Percentiles rank a stretch among this genome's conserved stretches.
These are phyloP conservation scores for Chernovozyma aurita DNA, from an alignment of 1,139 yeast genomes.

Conservation along the genomic window DNA sequence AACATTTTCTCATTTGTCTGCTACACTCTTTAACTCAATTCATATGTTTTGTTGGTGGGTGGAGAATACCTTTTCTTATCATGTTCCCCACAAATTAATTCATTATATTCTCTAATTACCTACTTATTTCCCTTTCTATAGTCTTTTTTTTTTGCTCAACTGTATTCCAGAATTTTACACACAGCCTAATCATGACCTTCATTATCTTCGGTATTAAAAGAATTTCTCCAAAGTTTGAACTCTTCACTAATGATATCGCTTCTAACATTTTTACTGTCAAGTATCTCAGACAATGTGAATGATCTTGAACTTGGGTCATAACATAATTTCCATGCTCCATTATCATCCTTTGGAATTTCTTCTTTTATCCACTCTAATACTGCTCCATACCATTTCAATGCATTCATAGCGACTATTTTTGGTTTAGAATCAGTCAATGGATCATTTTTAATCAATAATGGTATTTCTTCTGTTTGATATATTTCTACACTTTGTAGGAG, in stretches of 20 bases:
- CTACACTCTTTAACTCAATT: too few species aligned
- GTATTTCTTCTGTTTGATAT: slow-evolving; percentile 74
- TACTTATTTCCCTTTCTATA: too few species aligned
- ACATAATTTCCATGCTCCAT: slow-evolving; percentile 25
- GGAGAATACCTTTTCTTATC: too few species aligned
- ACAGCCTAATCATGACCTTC: too few species aligned
- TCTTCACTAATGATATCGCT: slow-evolving; percentile 46
- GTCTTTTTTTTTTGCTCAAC: too few species aligned
- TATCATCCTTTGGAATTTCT: slow-evolving; percentile 41
- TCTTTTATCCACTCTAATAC: slow-evolving; percentile 70
- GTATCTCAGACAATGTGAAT: slow-evolving; percentile 26
- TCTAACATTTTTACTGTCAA: slow-evolving; percentile 23
- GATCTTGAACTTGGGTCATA: slow-evolving; percentile 32
- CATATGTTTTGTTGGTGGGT: neutral
- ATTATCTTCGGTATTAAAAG: too few species aligned
- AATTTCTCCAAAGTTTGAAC: slow-evolving; percentile 59
- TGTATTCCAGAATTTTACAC: too few species aligned
- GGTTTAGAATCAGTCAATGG: slow-evolving; percentile 25
- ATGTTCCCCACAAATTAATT: too few species aligned
- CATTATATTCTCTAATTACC: too few species aligned
- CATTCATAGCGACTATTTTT: slow-evolving; percentile 64
- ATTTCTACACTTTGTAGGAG: slow-evolving; percentile 65
- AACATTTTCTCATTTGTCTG: too few species aligned
- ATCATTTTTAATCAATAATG: slow-evolving; percentile 49
- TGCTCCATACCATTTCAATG: slow-evolving; percentile 83